Evolutionary conservation across 2,329 filamentous ascomycete genomes (phyloP).

Genomic region (Phaeosphaeriaceae sp.): DNA sequence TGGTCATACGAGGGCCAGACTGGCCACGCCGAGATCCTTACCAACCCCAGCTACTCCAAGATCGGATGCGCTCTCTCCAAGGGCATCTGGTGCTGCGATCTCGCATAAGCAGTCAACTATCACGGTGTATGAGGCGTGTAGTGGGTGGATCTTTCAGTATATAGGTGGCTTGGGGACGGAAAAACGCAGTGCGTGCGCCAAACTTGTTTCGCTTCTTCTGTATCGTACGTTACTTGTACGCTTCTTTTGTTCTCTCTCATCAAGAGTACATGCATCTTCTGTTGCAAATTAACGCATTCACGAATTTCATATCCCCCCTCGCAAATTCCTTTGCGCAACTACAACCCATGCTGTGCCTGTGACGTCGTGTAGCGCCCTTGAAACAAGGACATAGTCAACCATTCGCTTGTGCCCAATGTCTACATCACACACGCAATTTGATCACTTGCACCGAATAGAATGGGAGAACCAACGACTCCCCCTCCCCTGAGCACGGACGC

Average conservation of each 20-base stretch:
- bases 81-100: constrained; percentile 44
- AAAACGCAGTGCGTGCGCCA: constrained; percentile 19
- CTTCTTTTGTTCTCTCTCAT: constrained; percentile 15
- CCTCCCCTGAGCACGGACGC: constrained; percentile 1
- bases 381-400: not conserved
- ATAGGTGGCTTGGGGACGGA: constrained; percentile 22
- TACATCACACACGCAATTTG: not conserved
- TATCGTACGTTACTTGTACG: constrained; percentile 22
- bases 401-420: not conserved
- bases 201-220: constrained; percentile 23
- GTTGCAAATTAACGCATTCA: constrained; percentile 20
- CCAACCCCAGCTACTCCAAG: constrained; percentile 32
- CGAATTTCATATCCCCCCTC: constrained; percentile 10
- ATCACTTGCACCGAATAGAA: constrained; percentile 2
- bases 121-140: constrained; percentile 1
- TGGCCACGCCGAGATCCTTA: constrained; percentile 44
- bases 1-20: constrained; percentile 40
- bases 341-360: not conserved
- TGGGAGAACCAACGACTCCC: not conserved
- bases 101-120: constrained; percentile 29
- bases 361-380: not conserved
- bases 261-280: constrained; percentile 11
- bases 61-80: constrained; percentile 34
- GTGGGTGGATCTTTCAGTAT: constrained; percentile 10
- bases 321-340: not conserved